These are phyloP conservation scores for Helichrysum umbraculigerum DNA, from an alignment of 129 eudicot species.

Conservation along the genomic window DNA sequence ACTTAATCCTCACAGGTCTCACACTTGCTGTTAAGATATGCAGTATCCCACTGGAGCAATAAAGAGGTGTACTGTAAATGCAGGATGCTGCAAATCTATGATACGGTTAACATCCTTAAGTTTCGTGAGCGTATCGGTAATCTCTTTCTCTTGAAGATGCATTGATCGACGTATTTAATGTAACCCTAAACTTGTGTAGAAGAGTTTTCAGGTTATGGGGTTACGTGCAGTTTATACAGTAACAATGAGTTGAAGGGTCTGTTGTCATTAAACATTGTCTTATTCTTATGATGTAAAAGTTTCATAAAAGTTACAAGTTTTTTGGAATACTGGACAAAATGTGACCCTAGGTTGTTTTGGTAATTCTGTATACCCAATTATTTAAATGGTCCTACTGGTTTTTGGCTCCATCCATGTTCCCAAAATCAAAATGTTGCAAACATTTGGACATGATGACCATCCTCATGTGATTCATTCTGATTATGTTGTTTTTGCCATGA, in stretches of 20 bases:
- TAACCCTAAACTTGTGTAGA: background rate
- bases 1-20: background rate
- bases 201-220: background rate
- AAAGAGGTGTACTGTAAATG: background rate
- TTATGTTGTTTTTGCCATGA: conserved; percentile 29
- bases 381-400: conserved; percentile 29
- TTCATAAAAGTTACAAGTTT: background rate
- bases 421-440: conserved; percentile 6
- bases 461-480: conserved; percentile 36
- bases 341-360: conserved; percentile 20
- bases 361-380: conserved; percentile 27
- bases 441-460: conserved; percentile 27
- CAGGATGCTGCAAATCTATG: conserved; percentile 6
- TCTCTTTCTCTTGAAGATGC: background rate
- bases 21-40: background rate
- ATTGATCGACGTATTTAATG: background rate
- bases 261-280: conserved; percentile 14
- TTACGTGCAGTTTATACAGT: background rate
- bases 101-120: background rate
- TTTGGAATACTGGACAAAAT: conserved; percentile 23
- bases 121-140: background rate
- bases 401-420: conserved; percentile 25
- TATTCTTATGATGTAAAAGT: conserved; percentile 11
- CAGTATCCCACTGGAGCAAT: background rate
- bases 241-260: background rate